Base-by-base conservation (phyloP, 371 early-diverging fungal genomes). In the Apophysomyces variabilis region DNA sequence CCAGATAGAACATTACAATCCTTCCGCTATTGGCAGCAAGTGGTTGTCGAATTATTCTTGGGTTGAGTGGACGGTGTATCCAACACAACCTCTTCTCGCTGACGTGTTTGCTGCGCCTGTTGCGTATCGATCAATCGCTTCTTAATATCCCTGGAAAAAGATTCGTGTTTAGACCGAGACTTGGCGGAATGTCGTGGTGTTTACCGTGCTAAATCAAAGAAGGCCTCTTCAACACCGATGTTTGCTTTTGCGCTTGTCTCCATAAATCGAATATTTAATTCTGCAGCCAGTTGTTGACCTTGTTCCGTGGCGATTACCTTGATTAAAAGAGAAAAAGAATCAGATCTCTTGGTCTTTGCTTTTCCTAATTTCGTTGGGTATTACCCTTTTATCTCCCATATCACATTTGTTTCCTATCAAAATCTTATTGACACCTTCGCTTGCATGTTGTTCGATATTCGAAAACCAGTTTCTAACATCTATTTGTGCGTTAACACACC, bases 361-460 rank as follows among this genome's bases (percentile, higher is more conserved):
- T 26, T 26, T 26, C 32, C 32, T 26, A 26, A 26, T 26, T 26
- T 26, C 47, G 46, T 18, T 7, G 78, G 78, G 13, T 86, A 87
- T 26, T 66, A 89, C 92, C 81, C 95, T 91, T 78, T 95, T 94
- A 57, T 90, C 93, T 65, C 85, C 89, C 80, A 95, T 88, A 85
- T 99, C 99, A 74, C 95, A 91, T 80, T 99, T 99, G 89, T 99
- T 99, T 62, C 99, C 99, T 74, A 99, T 94, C 65, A 99, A 79
- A 47, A 99, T 90, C 85, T 98, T 96, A 88, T 98, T 95, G 61
- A 98, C 98, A 43, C 95, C 95, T 79, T 96, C 95, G 71, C 89
- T 92, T 37, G 98, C 99, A 80, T 97, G 97, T 67, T 96, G 95
- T 74, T 96, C 96, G 71, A 99, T 96, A 78, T 99, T 99, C 63